These are phyloP conservation scores for Circinella umbellata DNA, from an alignment of 371 early-diverging fungal species.

Conservation along the genomic window DNA sequence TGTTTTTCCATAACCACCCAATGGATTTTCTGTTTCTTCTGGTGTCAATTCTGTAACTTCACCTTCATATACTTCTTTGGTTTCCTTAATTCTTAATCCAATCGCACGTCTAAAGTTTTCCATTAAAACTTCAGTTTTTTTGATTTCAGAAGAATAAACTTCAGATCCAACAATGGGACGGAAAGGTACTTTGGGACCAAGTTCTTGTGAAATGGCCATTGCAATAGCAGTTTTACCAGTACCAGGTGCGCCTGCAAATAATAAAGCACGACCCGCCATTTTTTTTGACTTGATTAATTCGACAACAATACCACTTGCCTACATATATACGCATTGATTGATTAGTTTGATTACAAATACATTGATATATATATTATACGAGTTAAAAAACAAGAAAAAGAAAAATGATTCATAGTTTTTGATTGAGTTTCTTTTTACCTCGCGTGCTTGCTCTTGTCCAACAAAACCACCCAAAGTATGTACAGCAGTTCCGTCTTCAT, in stretches of 20 bases:
- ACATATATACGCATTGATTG: constrained; percentile 4
- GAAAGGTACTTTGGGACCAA: constrained; percentile 97
- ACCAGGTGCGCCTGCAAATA: constrained; percentile 98
- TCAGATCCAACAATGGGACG: constrained; percentile 98
- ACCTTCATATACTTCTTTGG: constrained; percentile 99
- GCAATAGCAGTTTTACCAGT: constrained; percentile 96
- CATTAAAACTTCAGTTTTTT: constrained; percentile 99
- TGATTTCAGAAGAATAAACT: constrained; percentile 96
- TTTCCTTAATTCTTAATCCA: constrained; percentile 97
- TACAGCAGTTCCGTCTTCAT: constrained; percentile 88
- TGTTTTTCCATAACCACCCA: constrained; percentile 94
- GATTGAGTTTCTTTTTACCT: constrained; percentile 59
- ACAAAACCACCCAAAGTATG: constrained; percentile 93
- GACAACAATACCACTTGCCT: constrained; percentile 93
- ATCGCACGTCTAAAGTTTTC: constrained; percentile 98
- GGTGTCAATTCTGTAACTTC: constrained; percentile 98
- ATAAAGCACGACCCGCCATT: constrained; percentile 96
- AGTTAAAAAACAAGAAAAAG: too few species aligned
- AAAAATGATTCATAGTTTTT: too few species aligned
- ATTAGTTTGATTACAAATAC: too few species aligned
- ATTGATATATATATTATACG: too few species aligned
- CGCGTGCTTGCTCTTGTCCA: constrained; percentile 95
- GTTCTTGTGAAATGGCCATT: constrained; percentile 93
- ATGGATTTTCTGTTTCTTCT: constrained; percentile 94
- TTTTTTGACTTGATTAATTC: constrained; percentile 94